phyloP scores from a whole-genome alignment of 768 basidiomycete species.

The Cantharellus anzutake region DNA sequence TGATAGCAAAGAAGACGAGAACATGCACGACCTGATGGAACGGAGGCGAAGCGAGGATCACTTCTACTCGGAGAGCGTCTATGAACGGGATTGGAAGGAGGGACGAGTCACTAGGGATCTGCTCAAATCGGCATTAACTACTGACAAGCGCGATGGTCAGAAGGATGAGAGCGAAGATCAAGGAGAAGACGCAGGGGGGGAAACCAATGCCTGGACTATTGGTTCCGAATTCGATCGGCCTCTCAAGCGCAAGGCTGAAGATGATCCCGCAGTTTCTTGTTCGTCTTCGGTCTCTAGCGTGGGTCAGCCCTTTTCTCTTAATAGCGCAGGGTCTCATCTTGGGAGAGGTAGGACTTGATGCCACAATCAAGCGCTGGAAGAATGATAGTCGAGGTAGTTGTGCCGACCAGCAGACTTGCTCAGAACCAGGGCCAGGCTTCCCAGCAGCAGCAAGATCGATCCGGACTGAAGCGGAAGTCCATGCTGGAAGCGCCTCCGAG shows the following conservation, averaged over 20 bases:
- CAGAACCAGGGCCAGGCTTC: not conserved
- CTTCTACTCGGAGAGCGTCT: slow-evolving; percentile 6
- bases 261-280: not conserved
- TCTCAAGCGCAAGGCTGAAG: not conserved
- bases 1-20: not conserved
- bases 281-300: not conserved
- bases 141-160: not conserved
- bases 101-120: not conserved
- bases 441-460: too few relatives aligned
- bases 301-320: not conserved
- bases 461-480: too few relatives aligned
- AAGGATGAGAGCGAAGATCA: not conserved
- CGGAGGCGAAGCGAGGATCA: slow-evolving; percentile 1
- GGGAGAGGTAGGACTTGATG: not conserved
- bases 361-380: not conserved
- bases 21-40: not conserved
- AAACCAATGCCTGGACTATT: not conserved
- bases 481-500: too few relatives aligned
- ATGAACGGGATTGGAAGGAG: slow-evolving; percentile 8
- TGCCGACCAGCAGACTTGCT: not conserved
- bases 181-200: not conserved
- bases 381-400: not conserved
- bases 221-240: not conserved
- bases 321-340: too few relatives aligned
- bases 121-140: not conserved